These are phyloP conservation scores for Ascobolus immersus DNA, from an alignment of 495 filamentous ascomycete species.

Conservation along the genomic window DNA sequence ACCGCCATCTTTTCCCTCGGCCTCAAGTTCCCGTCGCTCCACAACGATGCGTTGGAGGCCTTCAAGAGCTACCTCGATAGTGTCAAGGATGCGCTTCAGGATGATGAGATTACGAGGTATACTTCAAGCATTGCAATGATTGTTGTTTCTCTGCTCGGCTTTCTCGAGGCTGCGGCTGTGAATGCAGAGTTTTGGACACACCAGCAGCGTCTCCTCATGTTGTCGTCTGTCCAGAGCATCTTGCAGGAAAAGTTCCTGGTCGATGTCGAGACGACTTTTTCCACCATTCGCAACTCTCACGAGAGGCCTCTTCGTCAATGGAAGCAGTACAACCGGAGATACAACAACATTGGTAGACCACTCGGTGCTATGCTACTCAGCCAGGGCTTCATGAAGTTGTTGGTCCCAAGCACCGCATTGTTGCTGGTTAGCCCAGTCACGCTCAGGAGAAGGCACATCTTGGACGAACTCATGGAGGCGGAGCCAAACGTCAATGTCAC, in stretches of 20 bases:
- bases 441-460: slow-evolving; percentile 34
- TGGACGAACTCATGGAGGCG: slow-evolving; percentile 65
- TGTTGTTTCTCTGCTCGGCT: slow-evolving; percentile 60
- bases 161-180: slow-evolving; percentile 52
- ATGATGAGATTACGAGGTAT: slow-evolving; percentile 37
- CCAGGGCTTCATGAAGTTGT: slow-evolving; percentile 58
- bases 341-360: slow-evolving; percentile 50
- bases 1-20: slow-evolving; percentile 57
- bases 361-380: slow-evolving; percentile 82
- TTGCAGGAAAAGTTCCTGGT: slow-evolving; percentile 63
- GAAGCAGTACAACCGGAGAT: slow-evolving; percentile 60
- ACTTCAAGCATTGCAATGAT: slow-evolving; percentile 46
- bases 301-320: slow-evolving; percentile 38
- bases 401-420: slow-evolving; percentile 50
- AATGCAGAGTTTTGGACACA: slow-evolving; percentile 56
- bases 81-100: slow-evolving; percentile 25
- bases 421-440: slow-evolving; percentile 34
- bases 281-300: slow-evolving; percentile 45
- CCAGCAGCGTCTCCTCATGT: slow-evolving; percentile 39
- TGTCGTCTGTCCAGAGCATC: slow-evolving; percentile 40
- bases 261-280: slow-evolving; percentile 63
- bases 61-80: slow-evolving; percentile 42
- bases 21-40: slow-evolving; percentile 36
- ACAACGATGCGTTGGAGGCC: slow-evolving; percentile 30
- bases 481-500: too few relatives aligned